Evolutionary conservation across 306 rosid species (phyloP), one percentile per base, ranked within the genome.

Genomic region (Cicer chorassanicum): DNA sequence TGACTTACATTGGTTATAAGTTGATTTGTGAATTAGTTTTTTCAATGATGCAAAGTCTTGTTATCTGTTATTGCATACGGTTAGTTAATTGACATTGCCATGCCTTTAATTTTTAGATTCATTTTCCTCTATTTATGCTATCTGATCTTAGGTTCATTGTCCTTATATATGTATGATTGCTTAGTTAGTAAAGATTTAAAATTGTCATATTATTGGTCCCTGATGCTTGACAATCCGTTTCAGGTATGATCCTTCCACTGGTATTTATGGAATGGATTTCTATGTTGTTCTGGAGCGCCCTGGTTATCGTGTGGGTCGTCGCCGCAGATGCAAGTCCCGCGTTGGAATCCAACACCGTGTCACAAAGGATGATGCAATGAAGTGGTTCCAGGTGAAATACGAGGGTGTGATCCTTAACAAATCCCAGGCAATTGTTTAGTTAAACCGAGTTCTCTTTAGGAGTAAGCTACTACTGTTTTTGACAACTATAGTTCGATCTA

Each of bases 321-420:
- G 93, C 13, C 84, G 90, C 48, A 82, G 97, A 70, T 92, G 96
- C 96, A 92, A 92, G 77, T 49, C 96, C 42, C 85, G 86, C 6
- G 93, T 92, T 34, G 97, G 97, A 63, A 89, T 92, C 68, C 97
- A 85, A 85, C 92, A 92, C 86, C 80, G 96, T 8, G 97, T 92
- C 57, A 88, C 92, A 1, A 92, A 92, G 79, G 97, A 92, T 6
- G 97, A 89, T 76, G 80, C 97, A 1, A 92, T 92, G 96, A 92
- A 92, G 82, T 92, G 97, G 97, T 92, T 92, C 88, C 96, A 92
- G 75, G 93, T 89, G 73, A 92, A 89, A 68, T 89, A 92, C 14
- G 97, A 92, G 79, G 97, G 96, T 44, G 97, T 92, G 15, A 92
- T 92, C 77, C 93, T 92, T 29, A 92, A 92, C 88, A 92, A 92